Evolutionary conservation across 768 basidiomycete species (phyloP), one percentile per base, ranked within the genome.

Genomic region (Agrocybe pediades): DNA sequence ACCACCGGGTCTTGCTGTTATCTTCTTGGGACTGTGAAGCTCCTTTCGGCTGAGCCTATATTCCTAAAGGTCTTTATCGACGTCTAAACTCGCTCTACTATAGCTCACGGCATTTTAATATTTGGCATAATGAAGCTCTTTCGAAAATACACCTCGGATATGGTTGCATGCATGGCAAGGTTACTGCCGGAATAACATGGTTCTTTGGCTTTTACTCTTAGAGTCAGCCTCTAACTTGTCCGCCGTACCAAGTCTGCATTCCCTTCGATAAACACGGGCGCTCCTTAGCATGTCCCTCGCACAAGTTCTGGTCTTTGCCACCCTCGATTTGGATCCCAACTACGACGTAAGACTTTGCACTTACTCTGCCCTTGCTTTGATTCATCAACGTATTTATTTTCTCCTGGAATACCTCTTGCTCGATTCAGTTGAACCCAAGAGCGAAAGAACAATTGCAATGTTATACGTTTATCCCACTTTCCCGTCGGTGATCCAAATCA

Each of bases 401-500:
- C 27, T 23, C 19, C 46, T n/a, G n/a, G n/a, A n/a, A n/a, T n/a
- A n/a, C n/a, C n/a, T n/a, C n/a, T n/a, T n/a, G n/a, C 29, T 49
- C 29, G 20, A 46, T 41, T 50, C 19, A 23, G 19, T 41, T 42
- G n/a, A n/a, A n/a, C 15, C 42, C 24, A 48, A 43, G 15, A 20
- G 25, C 39, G 41, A 39, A 27, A 23, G 21, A 39, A 20, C 30
- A 36, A 49, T 39, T 16, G 36, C 3, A 19, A 16, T 36, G 19
- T 2, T 30, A 33, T 15, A 33, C 48, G 58, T 52, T 30, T 30
- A 29, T 54, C 46, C 51, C 51, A 21, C 26, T 51, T 43, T 51
- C 45, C 55, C 57, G 53, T 54, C 53, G 54, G 29, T 61, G 62
- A 64, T 61, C 58, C 54, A 51, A 58, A 64, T 64, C 62, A 64